A percentile compares a stretch with the other conserved stretches of the same genome.
Evolutionary conservation across 2,329 filamentous ascomycete genomes (phyloP).

Genomic region (Alternaria arborescens): DNA sequence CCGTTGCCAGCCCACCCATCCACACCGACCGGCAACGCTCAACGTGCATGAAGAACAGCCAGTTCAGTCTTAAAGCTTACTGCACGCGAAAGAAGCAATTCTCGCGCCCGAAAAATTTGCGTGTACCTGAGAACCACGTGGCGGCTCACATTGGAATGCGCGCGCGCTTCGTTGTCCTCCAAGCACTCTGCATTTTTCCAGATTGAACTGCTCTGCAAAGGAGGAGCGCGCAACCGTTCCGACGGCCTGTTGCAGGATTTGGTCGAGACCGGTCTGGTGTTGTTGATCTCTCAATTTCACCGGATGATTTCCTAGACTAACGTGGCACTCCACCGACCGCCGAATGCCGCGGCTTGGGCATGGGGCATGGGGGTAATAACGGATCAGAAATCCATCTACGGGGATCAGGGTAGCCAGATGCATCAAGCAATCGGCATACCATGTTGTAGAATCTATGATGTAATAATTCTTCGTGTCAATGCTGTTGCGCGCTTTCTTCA

Average conservation of each 20-base stretch:
- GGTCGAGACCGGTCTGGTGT: slow-evolving; percentile 15
- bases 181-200: slow-evolving; percentile 18
- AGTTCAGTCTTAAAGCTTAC: slow-evolving; percentile 28
- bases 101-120: slow-evolving; percentile 5
- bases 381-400: not conserved
- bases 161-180: not conserved
- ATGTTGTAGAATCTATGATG: not conserved
- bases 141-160: not conserved
- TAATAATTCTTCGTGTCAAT: not conserved
- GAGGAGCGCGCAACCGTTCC: slow-evolving; percentile 14
- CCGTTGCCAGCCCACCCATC: slow-evolving; percentile 28
- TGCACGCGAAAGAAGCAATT: not conserved
- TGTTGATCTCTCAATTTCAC: slow-evolving; percentile 18
- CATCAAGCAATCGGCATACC: not conserved
- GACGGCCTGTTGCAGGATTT: slow-evolving; percentile 6
- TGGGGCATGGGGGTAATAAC: not conserved
- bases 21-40: slow-evolving; percentile 30
- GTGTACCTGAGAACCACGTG: slow-evolving; percentile 10
- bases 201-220: slow-evolving; percentile 1
- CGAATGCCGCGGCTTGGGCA: slow-evolving; percentile 5
- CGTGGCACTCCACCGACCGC: slow-evolving; percentile 13
- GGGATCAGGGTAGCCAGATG: not conserved
- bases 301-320: slow-evolving; percentile 13
- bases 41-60: slow-evolving; percentile 36
- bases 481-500: not conserved